Base-by-base conservation (phyloP, 805 yeast genomes). In the Metschnikowia vanudenii region DNA sequence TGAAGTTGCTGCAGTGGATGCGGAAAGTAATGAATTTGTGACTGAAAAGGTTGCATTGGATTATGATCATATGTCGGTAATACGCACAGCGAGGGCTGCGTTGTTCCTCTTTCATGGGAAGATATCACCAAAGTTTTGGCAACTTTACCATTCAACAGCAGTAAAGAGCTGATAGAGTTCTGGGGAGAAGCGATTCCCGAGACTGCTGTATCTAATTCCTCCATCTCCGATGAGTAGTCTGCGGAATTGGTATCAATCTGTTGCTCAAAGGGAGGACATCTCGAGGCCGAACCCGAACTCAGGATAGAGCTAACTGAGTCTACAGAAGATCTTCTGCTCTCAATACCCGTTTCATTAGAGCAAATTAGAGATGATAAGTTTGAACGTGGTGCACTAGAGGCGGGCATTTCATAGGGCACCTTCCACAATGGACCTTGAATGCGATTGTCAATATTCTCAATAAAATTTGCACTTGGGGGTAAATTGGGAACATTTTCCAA, bases 351-450 rank as follows among this genome's bases (percentile, higher is more conserved):
- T 2, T 51, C 50, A 35, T 45, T 50, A 19, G 46, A 19, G 17
- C 37, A 31, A 19, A 51, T 50, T 12, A 39, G 56, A 31, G 53
- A 56, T 28, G 58, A 51, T 33, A 50, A 44, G 17, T 52, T 45
- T 45, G 57, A 54, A 26, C 53, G 52, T 8, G 58, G 37, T n/a
- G 43, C 36, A 24, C 19, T 24, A 12, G 52, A 43, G 41, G 55
- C 45, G 0, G 83, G 82, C 75, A 78, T 74, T 50, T 78, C 81
- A 56, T 77, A 78, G 6, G 84, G 84, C 3, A 79, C 84, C 55
- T 78, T 80, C 85, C 85, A 80, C 60, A 80, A 78, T 9, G 76
- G 77, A 9, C 66, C 68, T 49, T 67, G 72, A 34, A 70, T 63
- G 18, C 69, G 69, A 4, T 72, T 63, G 9, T 33, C 39, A 12